Evolutionary conservation across 257 asterid species (phyloP).

Genomic region (Prunella vulgaris): DNA sequence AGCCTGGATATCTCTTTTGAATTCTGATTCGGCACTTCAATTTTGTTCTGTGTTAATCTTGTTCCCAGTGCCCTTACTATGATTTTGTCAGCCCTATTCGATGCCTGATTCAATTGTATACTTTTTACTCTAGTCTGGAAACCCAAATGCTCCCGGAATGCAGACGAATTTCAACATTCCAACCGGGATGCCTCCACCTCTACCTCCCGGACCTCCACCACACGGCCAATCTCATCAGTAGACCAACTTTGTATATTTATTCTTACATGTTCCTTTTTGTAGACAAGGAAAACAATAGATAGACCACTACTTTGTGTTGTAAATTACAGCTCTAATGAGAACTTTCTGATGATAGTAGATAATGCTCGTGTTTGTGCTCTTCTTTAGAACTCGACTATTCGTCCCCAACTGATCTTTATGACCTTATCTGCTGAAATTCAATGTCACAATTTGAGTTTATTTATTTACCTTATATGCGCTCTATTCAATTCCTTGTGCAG

Average conservation of each 20-base stretch:
- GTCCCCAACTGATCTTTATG: not conserved
- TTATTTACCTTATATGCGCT: not conserved
- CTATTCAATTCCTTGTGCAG: not conserved
- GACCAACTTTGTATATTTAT: conserved; percentile 14
- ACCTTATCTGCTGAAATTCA: not conserved
- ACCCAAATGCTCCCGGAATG: conserved; percentile 67
- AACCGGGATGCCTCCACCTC: conserved; percentile 81
- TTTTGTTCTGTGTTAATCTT: not conserved
- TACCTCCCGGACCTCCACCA: conserved; percentile 97
- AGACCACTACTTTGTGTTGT: conserved; percentile 21
- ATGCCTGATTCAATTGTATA: not conserved
- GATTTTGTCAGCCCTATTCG: not conserved
- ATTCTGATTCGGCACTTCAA: not conserved
- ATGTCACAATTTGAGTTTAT: not conserved
- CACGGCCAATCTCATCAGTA: conserved; percentile 71
- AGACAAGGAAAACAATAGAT: not conserved
- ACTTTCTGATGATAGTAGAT: conserved; percentile 1
- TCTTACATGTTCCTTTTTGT: not conserved
- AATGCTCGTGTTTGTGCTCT: not conserved
- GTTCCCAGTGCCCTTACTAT: not conserved
- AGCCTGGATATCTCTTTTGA: not conserved
- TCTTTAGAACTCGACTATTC: not conserved
- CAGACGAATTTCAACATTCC: conserved; percentile 50
- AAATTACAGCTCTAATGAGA: conserved; percentile 19
- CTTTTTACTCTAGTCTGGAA: conserved; percentile 58